Evolutionary conservation across 2,329 filamentous ascomycete genomes (phyloP), one percentile per base, ranked within the genome.

Genomic region (Hypoxylon sp.): DNA sequence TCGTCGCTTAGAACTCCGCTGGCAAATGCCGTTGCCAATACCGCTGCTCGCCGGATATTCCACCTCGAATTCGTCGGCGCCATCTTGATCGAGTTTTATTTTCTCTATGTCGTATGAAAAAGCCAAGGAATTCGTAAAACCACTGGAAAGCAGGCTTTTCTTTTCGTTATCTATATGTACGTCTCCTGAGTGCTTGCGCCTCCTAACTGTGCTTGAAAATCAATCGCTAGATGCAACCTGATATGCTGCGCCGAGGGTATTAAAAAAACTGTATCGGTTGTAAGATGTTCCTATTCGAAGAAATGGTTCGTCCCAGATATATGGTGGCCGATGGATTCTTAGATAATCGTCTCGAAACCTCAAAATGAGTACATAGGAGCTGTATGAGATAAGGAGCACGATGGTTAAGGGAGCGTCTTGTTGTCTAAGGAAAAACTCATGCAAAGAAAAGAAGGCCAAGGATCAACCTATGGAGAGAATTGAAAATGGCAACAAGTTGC

Each of bases 1-100:
- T 95, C 89, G 68, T 82, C 85, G 62, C 88, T 92, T 65, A 92
- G 78, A 59, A 86, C 91, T 65, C 84, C 81, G 53, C 77, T 79
- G 15, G 78, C 74, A 50, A 85, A 76, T 56, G 79, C 76, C 55
- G 78, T 75, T 19, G 82, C 78, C 59, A 79, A 74, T 63, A 80
- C 70, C 57, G 78, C 78, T 53, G 71, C 73, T 64, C 72, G 72
- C 61, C 73, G 68, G 51, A 75, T 55, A 56, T 70, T 75, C 76
- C 76, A 78, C 65, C 73, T 67, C 65, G 67, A 73, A 69, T 62
- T 71, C 51, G 74, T 68, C 61, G 60, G 67, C 53, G 75, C 74
- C 78, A 79, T 76, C 52, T 73, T 69, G 68, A 48, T 69, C 50
- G 50, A 46, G 35, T 50, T 56, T 27, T 27, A 5, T 27, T 54